Evolutionary conservation across 495 filamentous ascomycete species (phyloP), one percentile per base, ranked within the genome.

Genomic region (Penicillium egyptiacum): DNA sequence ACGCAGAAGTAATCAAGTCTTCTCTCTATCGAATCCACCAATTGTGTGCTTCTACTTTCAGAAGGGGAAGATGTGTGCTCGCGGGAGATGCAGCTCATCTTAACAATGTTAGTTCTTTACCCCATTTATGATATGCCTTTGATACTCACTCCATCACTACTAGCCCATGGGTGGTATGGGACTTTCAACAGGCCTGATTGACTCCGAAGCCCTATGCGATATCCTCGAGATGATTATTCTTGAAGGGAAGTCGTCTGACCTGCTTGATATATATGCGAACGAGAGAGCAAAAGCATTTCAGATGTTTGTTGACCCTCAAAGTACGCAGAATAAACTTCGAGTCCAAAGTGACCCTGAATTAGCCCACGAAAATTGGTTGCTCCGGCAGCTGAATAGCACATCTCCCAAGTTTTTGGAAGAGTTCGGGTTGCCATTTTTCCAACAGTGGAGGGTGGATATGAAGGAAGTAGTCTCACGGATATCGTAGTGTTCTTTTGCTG

Each of bases 41-140:
- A 41, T 39, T 44, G 12, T 45, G 49, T 22, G 41, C 56, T 30
- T 35, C 47, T 8, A 58, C 48, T 3, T 25, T 58, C 19, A 26
- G 40, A 35, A 42, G 11, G 37, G 56, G 56, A n/a, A 30, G 40
- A 28, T 58, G 48, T 46, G n/a, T 52, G 9, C 49, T 58, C 14
- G 49, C 42, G 4, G 56, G 48, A 8, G 56, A 58, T 26, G 56
- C 56, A 16, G 48, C 48, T 30, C 48, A 53, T 45, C 40, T 58
- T 7, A 53, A 50, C 5, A 47, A 58, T 12, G 43, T n/a, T 14
- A 26, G 42, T 45, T 45, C 19, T 31, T 3, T 11, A 22, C 26
- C 23, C 43, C 12, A 35, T 11, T 12, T 11, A 31, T 31, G 30
- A 31, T 12, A 31, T 31, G 2, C 30, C 30, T 12, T 31, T 31